Percentiles rank a stretch among this genome's conserved stretches.
These are phyloP conservation scores for Drechslerella coelobrocha DNA, from an alignment of 2,329 filamentous ascomycete genomes.

Conservation along the genomic window DNA sequence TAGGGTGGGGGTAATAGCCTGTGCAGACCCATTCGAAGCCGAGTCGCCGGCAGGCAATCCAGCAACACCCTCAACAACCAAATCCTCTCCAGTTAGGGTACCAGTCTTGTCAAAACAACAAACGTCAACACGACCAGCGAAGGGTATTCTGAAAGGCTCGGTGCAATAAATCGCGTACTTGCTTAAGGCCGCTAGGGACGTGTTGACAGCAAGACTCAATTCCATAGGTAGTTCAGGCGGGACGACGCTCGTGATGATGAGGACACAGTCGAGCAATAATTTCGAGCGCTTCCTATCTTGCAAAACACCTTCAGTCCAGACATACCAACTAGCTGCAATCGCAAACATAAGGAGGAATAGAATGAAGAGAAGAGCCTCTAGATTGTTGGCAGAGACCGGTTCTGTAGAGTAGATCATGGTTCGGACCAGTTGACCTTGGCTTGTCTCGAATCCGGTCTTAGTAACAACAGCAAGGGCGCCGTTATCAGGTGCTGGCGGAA, in stretches of 20 bases:
- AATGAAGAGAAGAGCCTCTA: conserved; percentile 95
- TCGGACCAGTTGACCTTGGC: conserved; percentile 93
- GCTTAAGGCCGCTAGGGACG: conserved; percentile 89
- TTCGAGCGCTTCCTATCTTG: conserved; percentile 97
- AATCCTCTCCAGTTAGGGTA: conserved; percentile 91
- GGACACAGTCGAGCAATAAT: conserved; percentile 92
- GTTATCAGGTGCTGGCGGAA: conserved; percentile 85
- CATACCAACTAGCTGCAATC: conserved; percentile 97
- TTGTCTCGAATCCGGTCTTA: conserved; percentile 98
- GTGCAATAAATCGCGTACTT: conserved; percentile 98
- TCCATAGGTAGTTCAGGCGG: conserved; percentile 99
- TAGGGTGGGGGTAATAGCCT: conserved; percentile 67
- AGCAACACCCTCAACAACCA: conserved; percentile 96
- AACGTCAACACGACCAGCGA: conserved; percentile 90
- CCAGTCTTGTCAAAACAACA: conserved; percentile 99
- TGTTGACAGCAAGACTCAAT: conserved; percentile 95
- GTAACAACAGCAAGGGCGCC: conserved; percentile 92
- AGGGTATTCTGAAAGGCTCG: conserved; percentile 97
- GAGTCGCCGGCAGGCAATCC: conserved; percentile 64
- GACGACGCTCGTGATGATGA: conserved; percentile 97
- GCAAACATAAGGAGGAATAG: conserved; percentile 96
- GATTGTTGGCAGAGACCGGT: conserved; percentile 97
- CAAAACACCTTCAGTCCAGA: conserved; percentile 94
- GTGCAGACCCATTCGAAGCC: conserved; percentile 66
- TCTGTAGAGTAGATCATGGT: conserved; percentile 99